Evolutionary conservation across 148 eudicot genomes (phyloP), one percentile per base, ranked within the genome.

Genomic region (Rhododendron simsii): DNA sequence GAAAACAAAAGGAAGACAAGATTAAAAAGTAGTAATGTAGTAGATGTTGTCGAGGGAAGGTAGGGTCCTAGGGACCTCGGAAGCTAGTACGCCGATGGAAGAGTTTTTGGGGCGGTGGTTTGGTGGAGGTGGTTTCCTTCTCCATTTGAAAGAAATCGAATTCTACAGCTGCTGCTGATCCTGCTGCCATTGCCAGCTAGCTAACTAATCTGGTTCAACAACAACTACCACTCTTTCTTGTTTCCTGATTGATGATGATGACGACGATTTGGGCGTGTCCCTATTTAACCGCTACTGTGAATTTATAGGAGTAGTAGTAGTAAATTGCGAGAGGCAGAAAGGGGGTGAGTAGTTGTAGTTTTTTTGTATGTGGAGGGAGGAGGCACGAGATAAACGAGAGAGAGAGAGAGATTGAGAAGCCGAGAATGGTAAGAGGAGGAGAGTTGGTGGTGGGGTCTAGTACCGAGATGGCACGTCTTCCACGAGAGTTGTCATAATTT

Each of bases 21-120:
- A 51, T 48, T 48, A 48, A 48, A 9, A 48, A 9, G 51, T 48
- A 48, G 51, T 37, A 37, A 2, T 37, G 3, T 10, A 48, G 51
- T 48, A 48, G 13, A 48, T 2, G 55, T 51, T 55, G 61, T 15
- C 45, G 45, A 41, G 5, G 5, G 59, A 53, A 15, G 21, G 73
- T 28, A 15, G 7, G 21, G n/a, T 90, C 92, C 93, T 28, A 15
- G 7, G 21, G n/a, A 91, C 92, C 93, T 4, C 86, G 86, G 71
- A 91, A 89, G 87, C 92, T 90, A 69, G 85, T 48, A 23, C 93
- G 91, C 57, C 91, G 92, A 71, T 88, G 87, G 28, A 90, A 82
- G 65, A 55, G 89, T 80, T 86, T 85, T 0, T 28, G 77, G 39
- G 87, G 30, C 8, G 16, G 23, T 5, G 90, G 50, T 26, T 53